Evolutionary conservation across 148 eudicot genomes (phyloP).

Genomic region (Beta vulgaris): DNA sequence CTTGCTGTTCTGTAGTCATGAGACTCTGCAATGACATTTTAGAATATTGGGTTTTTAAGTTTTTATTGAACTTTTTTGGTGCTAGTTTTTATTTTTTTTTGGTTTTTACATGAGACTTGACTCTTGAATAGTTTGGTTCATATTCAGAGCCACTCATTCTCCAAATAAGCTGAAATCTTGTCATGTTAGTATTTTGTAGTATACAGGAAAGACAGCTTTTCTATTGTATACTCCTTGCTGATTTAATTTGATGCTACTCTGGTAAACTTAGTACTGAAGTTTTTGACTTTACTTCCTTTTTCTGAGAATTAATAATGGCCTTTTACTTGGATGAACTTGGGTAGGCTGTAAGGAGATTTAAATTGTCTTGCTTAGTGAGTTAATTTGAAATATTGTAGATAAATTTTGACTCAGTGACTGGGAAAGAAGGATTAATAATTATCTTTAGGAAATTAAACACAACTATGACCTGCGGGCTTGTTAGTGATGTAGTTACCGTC

Average conservation of each 20-base stretch:
- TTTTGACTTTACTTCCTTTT: neutral
- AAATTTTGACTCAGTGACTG: neutral
- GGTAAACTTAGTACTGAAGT: neutral
- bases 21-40: neutral
- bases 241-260: neutral
- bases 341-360: constrained; percentile 7
- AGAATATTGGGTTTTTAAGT: neutral
- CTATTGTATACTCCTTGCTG: constrained; percentile 9
- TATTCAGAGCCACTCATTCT: neutral
- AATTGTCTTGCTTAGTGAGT: neutral
- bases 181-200: neutral
- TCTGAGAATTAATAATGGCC: neutral
- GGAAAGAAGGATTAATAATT: neutral
- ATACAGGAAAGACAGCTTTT: neutral
- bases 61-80: neutral
- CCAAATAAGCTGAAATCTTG: neutral
- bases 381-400: neutral
- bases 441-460: neutral
- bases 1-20: neutral
- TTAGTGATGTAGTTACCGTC: neutral
- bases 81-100: neutral
- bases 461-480: neutral
- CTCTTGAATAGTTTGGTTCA: neutral
- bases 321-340: neutral
- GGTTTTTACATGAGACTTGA: neutral